Base-by-base conservation (phyloP, 805 yeast genomes). In the Candida chauliodis region DNA sequence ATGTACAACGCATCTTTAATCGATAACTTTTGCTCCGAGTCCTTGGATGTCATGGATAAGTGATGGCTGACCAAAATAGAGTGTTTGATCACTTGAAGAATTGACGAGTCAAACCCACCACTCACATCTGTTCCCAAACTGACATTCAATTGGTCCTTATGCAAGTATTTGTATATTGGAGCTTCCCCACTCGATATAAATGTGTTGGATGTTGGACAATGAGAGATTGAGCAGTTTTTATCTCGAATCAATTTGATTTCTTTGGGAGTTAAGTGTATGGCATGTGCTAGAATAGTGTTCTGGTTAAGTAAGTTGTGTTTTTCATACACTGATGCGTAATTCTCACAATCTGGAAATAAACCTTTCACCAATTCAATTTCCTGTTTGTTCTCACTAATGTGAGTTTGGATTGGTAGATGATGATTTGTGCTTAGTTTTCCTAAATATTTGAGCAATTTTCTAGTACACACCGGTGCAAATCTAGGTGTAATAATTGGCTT, bases 161-260 rank as follows among this genome's bases (percentile, higher is more conserved):
- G 64, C 29, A 87, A 62, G 70, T 81, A 74, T 40, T 56, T 46
- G 48, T 83, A 74, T 8, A 91, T 78, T 14, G 88, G 82, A 7
- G 95, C 90, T 58, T 88, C 95, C 13, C 99, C 99, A 8, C 95
- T 82, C 0, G 95, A 81, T 41, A 91, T 73, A 13, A 93, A 79
- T 1, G 95, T 79, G 58, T 91, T 91, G 13, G 95, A 85, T 8
- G 88, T 78, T 2, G 99, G 99, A 63, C 99, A 91, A 60, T 93
- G 98, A 4, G 95, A 75, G 13, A 91, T 77, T 9, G 96, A 95
- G 22, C 87, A 65, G 5, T 75, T 62, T 15, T 75, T 72, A 13
- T 51, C 45, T 44, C 69, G 71, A 31, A 93, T 68, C 15, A 84
- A 43, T 13, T 71, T 59, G 29, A 79, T 68, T 58, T 91, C 99